Conservation (phyloP, 176 grass and related monocot species). For the Cenchrus purpureus region DNA sequence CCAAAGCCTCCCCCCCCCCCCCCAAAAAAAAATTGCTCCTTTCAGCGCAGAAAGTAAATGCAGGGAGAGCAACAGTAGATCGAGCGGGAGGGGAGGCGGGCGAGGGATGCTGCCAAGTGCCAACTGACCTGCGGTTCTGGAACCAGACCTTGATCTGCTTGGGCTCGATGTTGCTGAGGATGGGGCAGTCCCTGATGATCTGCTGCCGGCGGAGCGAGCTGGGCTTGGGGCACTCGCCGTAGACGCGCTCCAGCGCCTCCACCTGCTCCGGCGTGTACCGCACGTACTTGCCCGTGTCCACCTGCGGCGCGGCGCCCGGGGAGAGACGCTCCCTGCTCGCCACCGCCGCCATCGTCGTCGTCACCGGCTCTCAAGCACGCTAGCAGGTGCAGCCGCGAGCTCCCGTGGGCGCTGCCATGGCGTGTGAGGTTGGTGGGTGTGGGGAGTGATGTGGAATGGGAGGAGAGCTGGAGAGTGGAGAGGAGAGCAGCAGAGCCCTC, state of each 20-base stretch:
- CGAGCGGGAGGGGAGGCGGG: not conserved
- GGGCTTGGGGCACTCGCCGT: conserved; percentile 97
- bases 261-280: conserved; percentile 99
- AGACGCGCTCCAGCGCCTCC: conserved; percentile 96
- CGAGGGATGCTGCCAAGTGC: not conserved
- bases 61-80: not conserved
- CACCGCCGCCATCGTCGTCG: conserved; percentile 61
- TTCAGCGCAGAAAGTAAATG: not conserved
- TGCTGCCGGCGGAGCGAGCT: conserved; percentile 87
- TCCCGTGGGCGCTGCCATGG: conserved; percentile 10
- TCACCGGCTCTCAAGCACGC: not conserved
- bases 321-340: conserved; percentile 48
- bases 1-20: too few relatives aligned
- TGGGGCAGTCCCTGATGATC: conserved; percentile 88
- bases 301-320: conserved; percentile 48
- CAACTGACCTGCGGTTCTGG: conserved; percentile 90
- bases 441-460: not conserved
- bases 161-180: conserved; percentile 94
- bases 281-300: conserved; percentile 96
- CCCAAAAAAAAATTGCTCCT: not conserved
- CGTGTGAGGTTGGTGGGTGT: not conserved
- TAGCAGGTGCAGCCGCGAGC: not conserved
- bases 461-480: not conserved
- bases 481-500: not conserved
- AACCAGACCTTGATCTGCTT: conserved; percentile 99